These are phyloP conservation scores for Erodium texanum DNA, from an alignment of 441 rosid genomes.

Conservation along the genomic window DNA sequence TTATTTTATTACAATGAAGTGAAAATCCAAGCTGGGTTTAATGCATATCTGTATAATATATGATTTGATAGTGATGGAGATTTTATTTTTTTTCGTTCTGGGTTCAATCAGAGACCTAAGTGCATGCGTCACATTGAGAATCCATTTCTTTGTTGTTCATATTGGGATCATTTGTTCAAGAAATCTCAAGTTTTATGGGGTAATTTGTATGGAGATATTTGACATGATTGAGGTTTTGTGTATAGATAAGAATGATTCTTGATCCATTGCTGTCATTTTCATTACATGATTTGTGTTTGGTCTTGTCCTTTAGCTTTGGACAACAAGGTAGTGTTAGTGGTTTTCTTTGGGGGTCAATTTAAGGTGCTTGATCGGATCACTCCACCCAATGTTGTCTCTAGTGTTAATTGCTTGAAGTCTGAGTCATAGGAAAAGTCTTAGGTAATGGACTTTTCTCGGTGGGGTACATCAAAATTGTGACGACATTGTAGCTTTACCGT, in stretches of 20 bases:
- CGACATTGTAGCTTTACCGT: not conserved
- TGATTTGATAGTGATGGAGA: not conserved
- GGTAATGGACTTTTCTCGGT: not conserved
- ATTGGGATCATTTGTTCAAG: no score
- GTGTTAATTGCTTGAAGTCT: not conserved
- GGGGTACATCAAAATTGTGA: not conserved
- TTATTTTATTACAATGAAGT: not conserved
- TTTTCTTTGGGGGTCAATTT: not conserved
- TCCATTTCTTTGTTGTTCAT: no score
- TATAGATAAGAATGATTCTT: not conserved
- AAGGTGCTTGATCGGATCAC: not conserved
- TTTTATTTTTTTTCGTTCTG: no score
- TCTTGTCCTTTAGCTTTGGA: not conserved
- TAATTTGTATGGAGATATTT: no score
- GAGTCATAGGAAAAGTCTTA: not conserved
- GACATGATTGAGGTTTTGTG: no score
- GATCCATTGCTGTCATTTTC: not conserved
- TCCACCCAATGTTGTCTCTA: not conserved
- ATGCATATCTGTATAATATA: not conserved
- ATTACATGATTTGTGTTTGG: not conserved
- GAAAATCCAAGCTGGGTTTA: not conserved
- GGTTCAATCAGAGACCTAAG: no score
- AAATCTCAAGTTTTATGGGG: no score
- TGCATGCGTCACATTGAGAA: no score
- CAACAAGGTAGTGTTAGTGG: not conserved